Base-by-base conservation (phyloP, 306 rosid genomes). In the Corylus avellana region DNA sequence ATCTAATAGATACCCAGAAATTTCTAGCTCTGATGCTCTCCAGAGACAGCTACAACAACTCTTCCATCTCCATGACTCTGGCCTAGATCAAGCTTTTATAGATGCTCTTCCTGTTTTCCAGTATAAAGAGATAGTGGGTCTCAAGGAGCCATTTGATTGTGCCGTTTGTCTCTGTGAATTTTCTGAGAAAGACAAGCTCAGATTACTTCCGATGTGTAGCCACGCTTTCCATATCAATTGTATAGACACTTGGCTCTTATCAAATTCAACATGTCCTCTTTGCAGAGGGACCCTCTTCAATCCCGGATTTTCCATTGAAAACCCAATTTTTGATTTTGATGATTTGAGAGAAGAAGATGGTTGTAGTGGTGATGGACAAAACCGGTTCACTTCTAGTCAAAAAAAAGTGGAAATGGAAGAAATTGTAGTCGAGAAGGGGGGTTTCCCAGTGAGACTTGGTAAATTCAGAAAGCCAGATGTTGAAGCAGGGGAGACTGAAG, bases 31-130 rank as follows among this genome's bases (percentile, higher is more conserved):
- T 49, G 99, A 95, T 87, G 94, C 91, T 64, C 96, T 95, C 39
- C 99, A 95, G 75, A 90, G 99, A 71, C 99, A 94, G 85, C 91
- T 94, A 0, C 98, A 94, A 62, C 98, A 94, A 71, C 98, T 94
- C 50, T 94, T 94, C 78, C 98, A 95, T 64, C 96, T 93, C 13
- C 99, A 95, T 76, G 99, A 95, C 74, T 95, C 99, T 20, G 99
- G 99, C 51, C 79, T 95, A 48, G 99, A 95, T 89, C 99, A 95
- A 72, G 94, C 98, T 77, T 95, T 91, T 79, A 95, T 95, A 66
- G 99, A 95, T 61, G 99, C 99, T 5, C 95, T 95, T 70, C 99
- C 99, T 81, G 99, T 95, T 80, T 95, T 95, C 75, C 97, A 89
- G 78, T 95, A 91, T 79, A 90, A 84, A 57, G 99, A 95, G 82